Evolutionary conservation across 441 rosid species (phyloP).

Genomic region (Erysimum pusillum): DNA sequence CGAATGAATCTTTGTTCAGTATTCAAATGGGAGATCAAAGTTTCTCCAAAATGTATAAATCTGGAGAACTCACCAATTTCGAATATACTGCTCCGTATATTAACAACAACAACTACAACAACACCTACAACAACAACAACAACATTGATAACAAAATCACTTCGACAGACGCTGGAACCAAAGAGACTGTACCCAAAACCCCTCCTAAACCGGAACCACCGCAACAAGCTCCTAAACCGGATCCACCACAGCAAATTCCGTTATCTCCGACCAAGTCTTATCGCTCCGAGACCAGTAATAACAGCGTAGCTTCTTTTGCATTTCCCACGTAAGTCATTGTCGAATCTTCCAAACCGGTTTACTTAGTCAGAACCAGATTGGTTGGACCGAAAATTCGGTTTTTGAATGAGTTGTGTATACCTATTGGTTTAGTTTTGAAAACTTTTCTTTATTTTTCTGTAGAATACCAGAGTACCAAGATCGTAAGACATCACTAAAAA

Average conservation of each 20-base stretch:
- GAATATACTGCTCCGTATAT: conserved; percentile 49
- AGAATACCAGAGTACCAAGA: conserved; percentile 40
- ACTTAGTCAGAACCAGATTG: neutral
- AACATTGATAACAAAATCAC: conserved; percentile 23
- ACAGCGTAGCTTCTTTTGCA: conserved; percentile 43
- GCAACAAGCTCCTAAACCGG: conserved; percentile 15
- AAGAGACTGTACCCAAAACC: conserved; percentile 28
- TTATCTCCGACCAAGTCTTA: conserved; percentile 39
- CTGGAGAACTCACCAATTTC: conserved; percentile 70
- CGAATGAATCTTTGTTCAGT: conserved; percentile 90
- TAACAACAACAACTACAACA: conserved; percentile 23
- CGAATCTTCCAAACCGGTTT: neutral
- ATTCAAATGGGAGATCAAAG: conserved; percentile 71
- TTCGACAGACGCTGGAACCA: conserved; percentile 17
- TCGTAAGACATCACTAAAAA: conserved; percentile 3
- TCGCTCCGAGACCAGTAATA: conserved; percentile 34
- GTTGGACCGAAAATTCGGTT: neutral
- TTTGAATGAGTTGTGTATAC: neutral
- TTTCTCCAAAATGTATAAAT: conserved; percentile 71
- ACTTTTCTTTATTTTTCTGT: neutral
- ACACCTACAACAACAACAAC: conserved; percentile 17
- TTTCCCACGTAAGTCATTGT: conserved; percentile 42
- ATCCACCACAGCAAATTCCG: conserved; percentile 13
- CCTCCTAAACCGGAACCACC: neutral
- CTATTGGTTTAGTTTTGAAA: neutral